Conservation (phyloP, 1,139 yeast species). For the Blastobotrys raffinosifermentans region DNA sequence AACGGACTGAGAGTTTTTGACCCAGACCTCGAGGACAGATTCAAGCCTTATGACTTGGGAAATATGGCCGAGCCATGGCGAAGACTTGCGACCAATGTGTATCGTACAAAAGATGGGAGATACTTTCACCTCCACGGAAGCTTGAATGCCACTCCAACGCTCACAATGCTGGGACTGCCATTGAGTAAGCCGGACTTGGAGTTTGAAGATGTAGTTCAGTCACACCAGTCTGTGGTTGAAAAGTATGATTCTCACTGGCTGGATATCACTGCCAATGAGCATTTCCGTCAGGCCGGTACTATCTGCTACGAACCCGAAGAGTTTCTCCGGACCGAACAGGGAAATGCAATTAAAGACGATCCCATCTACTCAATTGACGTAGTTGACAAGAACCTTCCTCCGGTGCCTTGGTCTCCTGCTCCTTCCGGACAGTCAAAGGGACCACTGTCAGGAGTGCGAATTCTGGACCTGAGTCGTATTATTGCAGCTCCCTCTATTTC, state of each 20-base stretch:
- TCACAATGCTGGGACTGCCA: constrained; percentile 6
- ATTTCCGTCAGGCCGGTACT: constrained; percentile 6
- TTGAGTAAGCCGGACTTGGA: constrained; percentile 5
- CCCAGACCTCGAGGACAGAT: neutral
- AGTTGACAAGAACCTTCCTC: constrained; percentile 4
- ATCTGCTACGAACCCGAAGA: constrained; percentile 7
- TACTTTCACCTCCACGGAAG: constrained; percentile 7
- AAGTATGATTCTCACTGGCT: constrained; percentile 6
- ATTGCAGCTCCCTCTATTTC: constrained; percentile 8
- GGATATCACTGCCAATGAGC: constrained; percentile 7
- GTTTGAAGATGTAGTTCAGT: neutral
- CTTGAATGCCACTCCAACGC: constrained; percentile 4
- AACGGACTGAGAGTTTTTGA: neutral
- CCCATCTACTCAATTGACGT: constrained; percentile 3
- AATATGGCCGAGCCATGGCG: constrained; percentile 3
- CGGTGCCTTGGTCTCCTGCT: constrained; percentile 3
- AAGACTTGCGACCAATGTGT: constrained; percentile 5
- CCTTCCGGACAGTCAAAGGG: constrained; percentile 1
- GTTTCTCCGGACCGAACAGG: constrained; percentile 4
- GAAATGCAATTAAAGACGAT: constrained; percentile 4
- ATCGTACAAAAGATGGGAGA: constrained; percentile 4
- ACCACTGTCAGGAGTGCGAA: constrained; percentile 4
- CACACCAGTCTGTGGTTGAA: constrained; percentile 1
- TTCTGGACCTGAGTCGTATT: constrained; percentile 6
- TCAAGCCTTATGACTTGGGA: constrained; percentile 3